A percentile compares a stretch with the other conserved stretches of the same genome.
phyloP scores from a whole-genome alignment of 192 early-diverging fungal species.

The Coemansia sp. region DNA sequence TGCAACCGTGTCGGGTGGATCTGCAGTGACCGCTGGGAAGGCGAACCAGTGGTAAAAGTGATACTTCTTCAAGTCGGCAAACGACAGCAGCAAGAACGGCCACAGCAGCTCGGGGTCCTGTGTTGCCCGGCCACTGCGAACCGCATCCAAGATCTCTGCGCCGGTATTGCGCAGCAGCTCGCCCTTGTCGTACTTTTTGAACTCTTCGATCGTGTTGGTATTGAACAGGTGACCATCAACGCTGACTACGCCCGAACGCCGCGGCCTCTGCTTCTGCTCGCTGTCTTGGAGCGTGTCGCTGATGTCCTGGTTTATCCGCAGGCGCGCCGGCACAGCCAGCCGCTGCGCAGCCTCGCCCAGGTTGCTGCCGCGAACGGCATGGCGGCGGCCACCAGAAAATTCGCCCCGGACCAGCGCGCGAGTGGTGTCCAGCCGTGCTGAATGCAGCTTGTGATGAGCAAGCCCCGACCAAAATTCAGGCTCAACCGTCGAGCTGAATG shows the following conservation, averaged over 20 bases:
- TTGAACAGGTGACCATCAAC: constrained; percentile 62
- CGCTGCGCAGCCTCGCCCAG: constrained; percentile 16
- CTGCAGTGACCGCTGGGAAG: constrained; percentile 81
- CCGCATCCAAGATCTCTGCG: constrained; percentile 62
- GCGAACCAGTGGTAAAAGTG: constrained; percentile 94
- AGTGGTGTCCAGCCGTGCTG: constrained; percentile 73
- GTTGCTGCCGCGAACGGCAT: constrained; percentile 40
- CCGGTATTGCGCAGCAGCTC: constrained; percentile 54
- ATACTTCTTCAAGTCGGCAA: constrained; percentile 96
- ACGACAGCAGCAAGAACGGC: constrained; percentile 80
- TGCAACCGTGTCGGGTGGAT: constrained; percentile 53
- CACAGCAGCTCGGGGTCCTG: constrained; percentile 63
- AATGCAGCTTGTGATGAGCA: constrained; percentile 78
- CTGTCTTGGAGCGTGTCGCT: background rate
- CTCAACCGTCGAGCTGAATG: constrained; percentile 82
- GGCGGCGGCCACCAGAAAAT: constrained; percentile 60
- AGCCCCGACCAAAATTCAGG: constrained; percentile 90
- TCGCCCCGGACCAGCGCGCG: constrained; percentile 59
- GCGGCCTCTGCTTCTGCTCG: background rate
- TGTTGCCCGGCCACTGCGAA: constrained; percentile 64
- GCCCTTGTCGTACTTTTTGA: constrained; percentile 75
- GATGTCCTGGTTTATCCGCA: constrained; percentile 53
- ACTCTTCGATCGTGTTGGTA: constrained; percentile 95
- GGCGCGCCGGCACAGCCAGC: constrained; percentile 57
- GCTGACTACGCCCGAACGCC: constrained; percentile 7